Conservation (phyloP, 202 grass and related monocot genomes). For the Carex arenaria region DNA sequence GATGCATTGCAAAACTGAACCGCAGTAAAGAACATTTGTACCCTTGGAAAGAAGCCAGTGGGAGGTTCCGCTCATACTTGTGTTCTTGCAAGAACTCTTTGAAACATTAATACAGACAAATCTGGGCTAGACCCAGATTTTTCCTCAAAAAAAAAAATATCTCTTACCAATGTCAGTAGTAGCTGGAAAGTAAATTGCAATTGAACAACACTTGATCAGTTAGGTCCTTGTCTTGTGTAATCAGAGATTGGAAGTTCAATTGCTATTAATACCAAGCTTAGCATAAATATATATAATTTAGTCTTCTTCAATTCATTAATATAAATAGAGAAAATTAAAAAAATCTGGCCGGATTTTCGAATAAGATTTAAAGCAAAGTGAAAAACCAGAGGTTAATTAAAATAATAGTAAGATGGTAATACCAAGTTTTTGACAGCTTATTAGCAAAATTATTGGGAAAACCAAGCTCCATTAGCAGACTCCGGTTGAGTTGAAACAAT, state of each 20-base stretch:
- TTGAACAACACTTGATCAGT: neutral
- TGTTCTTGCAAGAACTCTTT: too few species aligned
- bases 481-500: slow-evolving; percentile 39
- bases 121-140: too few species aligned
- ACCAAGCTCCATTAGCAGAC: slow-evolving; percentile 40
- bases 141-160: neutral
- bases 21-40: neutral
- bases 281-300: neutral
- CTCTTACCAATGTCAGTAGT: neutral
- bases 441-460: slow-evolving; percentile 55
- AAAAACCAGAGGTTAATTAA: neutral
- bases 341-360: neutral
- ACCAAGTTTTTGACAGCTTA: slow-evolving; percentile 86
- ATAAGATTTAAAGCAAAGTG: neutral
- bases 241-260: neutral
- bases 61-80: too few species aligned
- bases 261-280: neutral
- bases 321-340: neutral
- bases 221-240: neutral
- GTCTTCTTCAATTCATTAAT: neutral
- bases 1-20: slow-evolving; percentile 1
- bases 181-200: neutral
- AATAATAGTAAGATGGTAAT: neutral
- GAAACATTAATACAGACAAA: too few species aligned
- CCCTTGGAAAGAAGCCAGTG: neutral